A percentile compares a stretch with the other conserved stretches of the same genome.
Conservation (phyloP, 2,329 filamentous ascomycete species). For the Alternaria panax region DNA sequence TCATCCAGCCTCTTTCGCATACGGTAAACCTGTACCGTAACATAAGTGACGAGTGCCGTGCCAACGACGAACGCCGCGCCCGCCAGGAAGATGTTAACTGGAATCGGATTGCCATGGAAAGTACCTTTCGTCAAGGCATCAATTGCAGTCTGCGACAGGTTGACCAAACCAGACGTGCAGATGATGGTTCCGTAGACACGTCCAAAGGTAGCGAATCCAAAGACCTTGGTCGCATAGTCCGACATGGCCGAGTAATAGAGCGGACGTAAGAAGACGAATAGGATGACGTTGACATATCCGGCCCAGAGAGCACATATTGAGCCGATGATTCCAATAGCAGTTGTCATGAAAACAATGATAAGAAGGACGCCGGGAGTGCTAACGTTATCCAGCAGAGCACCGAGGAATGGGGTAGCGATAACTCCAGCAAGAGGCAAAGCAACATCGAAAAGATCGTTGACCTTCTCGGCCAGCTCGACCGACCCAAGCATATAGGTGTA, state of each 20-base stretch:
- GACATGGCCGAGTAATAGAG: slow-evolving; percentile 91
- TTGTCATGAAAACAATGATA: slow-evolving; percentile 72
- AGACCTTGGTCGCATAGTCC: slow-evolving; percentile 88
- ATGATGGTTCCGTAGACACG: slow-evolving; percentile 90
- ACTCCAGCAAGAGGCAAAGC: slow-evolving; percentile 84
- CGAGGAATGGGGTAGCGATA: slow-evolving; percentile 82
- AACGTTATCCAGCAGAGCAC: slow-evolving; percentile 76
- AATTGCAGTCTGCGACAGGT: slow-evolving; percentile 80
- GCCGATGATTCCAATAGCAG: slow-evolving; percentile 76
- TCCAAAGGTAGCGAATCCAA: slow-evolving; percentile 87
- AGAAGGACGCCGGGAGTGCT: slow-evolving; percentile 74
- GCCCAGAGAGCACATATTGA: slow-evolving; percentile 73
- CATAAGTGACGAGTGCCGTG: slow-evolving; percentile 61
- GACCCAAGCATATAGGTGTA: slow-evolving; percentile 77
- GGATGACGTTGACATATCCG: slow-evolving; percentile 75
- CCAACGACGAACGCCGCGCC: slow-evolving; percentile 69
- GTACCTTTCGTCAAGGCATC: slow-evolving; percentile 77
- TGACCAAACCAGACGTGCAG: slow-evolving; percentile 80
- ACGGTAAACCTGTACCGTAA: slow-evolving; percentile 41
- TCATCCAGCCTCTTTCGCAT: slow-evolving; percentile 43
- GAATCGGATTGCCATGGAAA: slow-evolving; percentile 75
- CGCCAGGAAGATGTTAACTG: slow-evolving; percentile 75
- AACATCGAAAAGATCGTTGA: slow-evolving; percentile 85
- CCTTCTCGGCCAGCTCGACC: slow-evolving; percentile 63
- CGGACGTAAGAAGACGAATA: slow-evolving; percentile 84